Conservation (phyloP, 148 eudicot genomes). For the Polygonum maritimum region DNA sequence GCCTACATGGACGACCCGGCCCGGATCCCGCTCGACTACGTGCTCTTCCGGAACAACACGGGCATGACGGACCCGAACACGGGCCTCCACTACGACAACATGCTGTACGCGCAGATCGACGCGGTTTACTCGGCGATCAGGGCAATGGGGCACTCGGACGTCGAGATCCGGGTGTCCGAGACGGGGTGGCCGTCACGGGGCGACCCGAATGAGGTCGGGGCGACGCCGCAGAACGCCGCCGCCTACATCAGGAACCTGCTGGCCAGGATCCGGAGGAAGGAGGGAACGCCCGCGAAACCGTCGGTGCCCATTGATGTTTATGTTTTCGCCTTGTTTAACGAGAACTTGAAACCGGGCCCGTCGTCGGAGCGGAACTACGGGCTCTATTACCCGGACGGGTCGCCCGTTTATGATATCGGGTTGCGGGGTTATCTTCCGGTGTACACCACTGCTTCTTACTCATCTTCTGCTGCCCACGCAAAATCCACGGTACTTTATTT, state of each 20-base stretch:
- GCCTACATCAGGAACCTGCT: slow-evolving; percentile 77
- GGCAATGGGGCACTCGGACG: slow-evolving; percentile 55
- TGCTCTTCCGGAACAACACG: slow-evolving; percentile 49
- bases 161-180: slow-evolving; percentile 57
- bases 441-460: slow-evolving; percentile 14
- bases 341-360: slow-evolving; percentile 83
- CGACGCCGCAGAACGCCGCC: slow-evolving; percentile 58
- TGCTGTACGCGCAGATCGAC: slow-evolving; percentile 85
- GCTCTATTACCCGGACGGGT: slow-evolving; percentile 60
- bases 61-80: slow-evolving; percentile 54
- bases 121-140: slow-evolving; percentile 72
- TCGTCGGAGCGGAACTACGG: slow-evolving; percentile 84
- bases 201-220: slow-evolving; percentile 63
- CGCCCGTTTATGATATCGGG: slow-evolving; percentile 71
- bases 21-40: slow-evolving; percentile 47
- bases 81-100: slow-evolving; percentile 64
- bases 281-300: slow-evolving; percentile 75
- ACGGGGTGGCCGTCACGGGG: slow-evolving; percentile 96
- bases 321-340: slow-evolving; percentile 84
- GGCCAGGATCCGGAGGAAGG: slow-evolving; percentile 31
- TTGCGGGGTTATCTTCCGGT: slow-evolving; percentile 54
- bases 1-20: slow-evolving; percentile 60
- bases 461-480: slow-evolving; percentile 12
- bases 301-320: slow-evolving; percentile 51
- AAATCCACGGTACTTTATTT: slow-evolving; percentile 10